Evolutionary conservation across 1,139 yeast genomes (phyloP).

Genomic region (Diutina pseudorugosa): DNA sequence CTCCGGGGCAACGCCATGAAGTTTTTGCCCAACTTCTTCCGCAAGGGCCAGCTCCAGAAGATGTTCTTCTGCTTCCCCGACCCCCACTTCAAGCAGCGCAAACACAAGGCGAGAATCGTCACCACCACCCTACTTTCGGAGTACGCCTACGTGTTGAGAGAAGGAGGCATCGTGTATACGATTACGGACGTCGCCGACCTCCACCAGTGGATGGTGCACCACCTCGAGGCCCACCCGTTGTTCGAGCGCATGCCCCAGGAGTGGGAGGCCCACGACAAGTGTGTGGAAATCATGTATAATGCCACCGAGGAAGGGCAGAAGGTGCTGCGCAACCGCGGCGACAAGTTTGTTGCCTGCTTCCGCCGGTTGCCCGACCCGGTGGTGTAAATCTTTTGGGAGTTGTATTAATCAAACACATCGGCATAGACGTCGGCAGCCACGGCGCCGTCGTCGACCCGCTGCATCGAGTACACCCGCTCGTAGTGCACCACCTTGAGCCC

Average conservation of each 20-base stretch:
- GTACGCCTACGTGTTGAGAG: conserved; percentile 80
- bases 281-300: conserved; percentile 78
- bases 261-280: conserved; percentile 70
- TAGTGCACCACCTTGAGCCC: background rate
- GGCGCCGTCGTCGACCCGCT: background rate
- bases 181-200: conserved; percentile 93
- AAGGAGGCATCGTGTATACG: conserved; percentile 83
- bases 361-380: conserved; percentile 56
- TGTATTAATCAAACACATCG: background rate
- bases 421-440: background rate
- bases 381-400: background rate
- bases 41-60: conserved; percentile 67
- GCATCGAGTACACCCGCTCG: conserved; percentile 4
- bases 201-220: conserved; percentile 94
- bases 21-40: conserved; percentile 86
- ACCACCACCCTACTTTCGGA: conserved; percentile 82
- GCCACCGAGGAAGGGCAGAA: conserved; percentile 97
- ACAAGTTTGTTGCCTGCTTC: conserved; percentile 82
- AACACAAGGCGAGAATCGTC: conserved; percentile 92
- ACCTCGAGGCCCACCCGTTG: conserved; percentile 80
- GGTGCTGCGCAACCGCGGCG: conserved; percentile 81
- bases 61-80: conserved; percentile 98
- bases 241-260: conserved; percentile 69
- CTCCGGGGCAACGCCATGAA: conserved; percentile 96
- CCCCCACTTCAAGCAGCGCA: conserved; percentile 95